phyloP scores from a whole-genome alignment of 768 basidiomycete genomes.

The Fomitopsis serialis region DNA sequence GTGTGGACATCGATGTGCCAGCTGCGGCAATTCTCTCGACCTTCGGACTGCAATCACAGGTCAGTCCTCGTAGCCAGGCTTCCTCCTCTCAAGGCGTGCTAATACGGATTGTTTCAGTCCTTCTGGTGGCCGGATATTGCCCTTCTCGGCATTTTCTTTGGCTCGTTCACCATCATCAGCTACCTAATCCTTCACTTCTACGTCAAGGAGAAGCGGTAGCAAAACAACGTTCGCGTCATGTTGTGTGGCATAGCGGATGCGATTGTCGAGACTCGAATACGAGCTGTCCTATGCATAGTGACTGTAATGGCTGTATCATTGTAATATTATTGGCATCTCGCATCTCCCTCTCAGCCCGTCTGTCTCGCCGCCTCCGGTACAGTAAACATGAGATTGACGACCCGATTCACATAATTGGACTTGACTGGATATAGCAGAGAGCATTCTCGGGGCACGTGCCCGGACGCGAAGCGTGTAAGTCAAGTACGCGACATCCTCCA shows the following conservation, averaged over 20 bases:
- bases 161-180: slow-evolving; percentile 67
- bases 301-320: not conserved
- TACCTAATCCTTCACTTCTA: slow-evolving; percentile 81
- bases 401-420: too few species aligned
- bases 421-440: not conserved
- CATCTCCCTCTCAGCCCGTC: not conserved
- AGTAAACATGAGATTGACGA: too few species aligned
- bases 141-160: slow-evolving; percentile 82
- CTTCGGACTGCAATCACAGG: slow-evolving; percentile 90
- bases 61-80: slow-evolving; percentile 14
- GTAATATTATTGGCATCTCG: not conserved
- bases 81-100: not conserved
- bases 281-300: not conserved
- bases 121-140: slow-evolving; percentile 99
- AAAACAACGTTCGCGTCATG: not conserved
- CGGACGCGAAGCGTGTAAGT: not conserved
- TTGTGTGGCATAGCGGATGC: too few species aligned
- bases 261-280: too few species aligned
- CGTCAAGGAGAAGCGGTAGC: slow-evolving; percentile 72
- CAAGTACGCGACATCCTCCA: not conserved
- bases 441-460: not conserved
- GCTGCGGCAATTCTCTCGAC: slow-evolving; percentile 92
- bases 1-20: slow-evolving; percentile 93
- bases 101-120: slow-evolving; percentile 41
- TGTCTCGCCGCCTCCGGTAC: not conserved